Percentiles rank a stretch among this genome's conserved stretches.
Conservation (phyloP, 2,329 filamentous ascomycete species). For the Talaromyces amestolkiae region DNA sequence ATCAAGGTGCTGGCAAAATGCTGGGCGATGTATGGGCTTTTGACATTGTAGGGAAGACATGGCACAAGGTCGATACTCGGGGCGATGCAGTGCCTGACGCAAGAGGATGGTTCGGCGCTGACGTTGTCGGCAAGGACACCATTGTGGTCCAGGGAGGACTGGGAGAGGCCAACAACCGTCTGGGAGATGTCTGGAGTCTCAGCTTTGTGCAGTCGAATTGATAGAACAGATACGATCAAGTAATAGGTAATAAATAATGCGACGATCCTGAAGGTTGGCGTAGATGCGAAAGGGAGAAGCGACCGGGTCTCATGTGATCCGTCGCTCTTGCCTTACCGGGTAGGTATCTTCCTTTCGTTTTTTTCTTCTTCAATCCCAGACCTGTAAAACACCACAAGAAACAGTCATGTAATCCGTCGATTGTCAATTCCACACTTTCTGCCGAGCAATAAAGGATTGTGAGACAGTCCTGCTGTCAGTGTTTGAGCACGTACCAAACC, state of each 20-base stretch:
- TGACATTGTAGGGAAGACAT: slow-evolving; percentile 34
- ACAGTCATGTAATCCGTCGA: too few relatives aligned
- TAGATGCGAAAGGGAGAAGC: not conserved
- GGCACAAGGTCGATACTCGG: slow-evolving; percentile 32
- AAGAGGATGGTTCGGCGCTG: slow-evolving; percentile 56
- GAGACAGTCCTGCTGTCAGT: not conserved
- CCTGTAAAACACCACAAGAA: too few relatives aligned
- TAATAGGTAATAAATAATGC: not conserved
- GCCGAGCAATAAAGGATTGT: too few relatives aligned
- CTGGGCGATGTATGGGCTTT: slow-evolving; percentile 53
- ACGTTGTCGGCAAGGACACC: slow-evolving; percentile 34
- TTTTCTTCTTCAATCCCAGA: too few relatives aligned
- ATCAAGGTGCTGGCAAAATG: slow-evolving; percentile 58
- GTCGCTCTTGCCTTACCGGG: not conserved
- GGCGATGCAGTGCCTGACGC: slow-evolving; percentile 36
- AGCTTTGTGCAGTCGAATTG: not conserved
- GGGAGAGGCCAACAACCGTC: slow-evolving; percentile 51
- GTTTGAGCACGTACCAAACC: not conserved
- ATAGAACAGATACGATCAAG: not conserved
- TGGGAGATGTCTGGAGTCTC: slow-evolving; percentile 50
- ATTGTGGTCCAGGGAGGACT: slow-evolving; percentile 53
- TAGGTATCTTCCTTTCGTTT: too few relatives aligned
- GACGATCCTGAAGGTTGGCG: not conserved
- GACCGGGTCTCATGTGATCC: not conserved
- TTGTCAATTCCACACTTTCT: too few relatives aligned